Percentiles rank a stretch among this genome's conserved stretches.
These are phyloP conservation scores for Phytopythium delawarense DNA, from an alignment of 352 stramenopile genomes.

Conservation along the genomic window DNA sequence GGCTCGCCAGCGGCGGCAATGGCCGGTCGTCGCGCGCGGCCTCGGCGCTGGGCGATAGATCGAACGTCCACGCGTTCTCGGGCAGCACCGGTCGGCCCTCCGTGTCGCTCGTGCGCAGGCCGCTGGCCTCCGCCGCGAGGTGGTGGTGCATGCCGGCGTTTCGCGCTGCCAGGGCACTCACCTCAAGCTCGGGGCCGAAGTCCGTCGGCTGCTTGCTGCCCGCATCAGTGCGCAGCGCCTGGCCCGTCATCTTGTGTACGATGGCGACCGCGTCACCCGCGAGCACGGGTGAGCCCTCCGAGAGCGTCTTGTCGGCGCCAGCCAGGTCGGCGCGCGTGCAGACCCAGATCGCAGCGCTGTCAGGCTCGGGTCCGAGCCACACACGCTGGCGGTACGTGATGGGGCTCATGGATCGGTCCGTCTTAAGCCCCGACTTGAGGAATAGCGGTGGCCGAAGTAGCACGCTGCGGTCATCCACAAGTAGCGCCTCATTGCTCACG, in stretches of 20 bases:
- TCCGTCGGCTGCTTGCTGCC: slow-evolving; percentile 70
- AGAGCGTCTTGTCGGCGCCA: slow-evolving; percentile 66
- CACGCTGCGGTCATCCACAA: slow-evolving; percentile 72
- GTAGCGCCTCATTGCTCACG: slow-evolving; percentile 73
- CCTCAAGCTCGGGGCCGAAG: slow-evolving; percentile 79
- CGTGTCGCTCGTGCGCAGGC: slow-evolving; percentile 63
- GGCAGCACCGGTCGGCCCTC: slow-evolving; percentile 41
- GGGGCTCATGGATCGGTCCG: slow-evolving; percentile 79
- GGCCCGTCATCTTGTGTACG: slow-evolving; percentile 84
- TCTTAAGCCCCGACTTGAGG: slow-evolving; percentile 81
- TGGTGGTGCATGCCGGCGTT: slow-evolving; percentile 65
- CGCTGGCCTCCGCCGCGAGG: slow-evolving; percentile 47
- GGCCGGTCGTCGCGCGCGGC: slow-evolving; percentile 43
- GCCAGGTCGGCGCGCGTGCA: slow-evolving; percentile 60
- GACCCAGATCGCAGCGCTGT: slow-evolving; percentile 72
- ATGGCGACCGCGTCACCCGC: slow-evolving; percentile 52
- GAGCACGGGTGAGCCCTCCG: slow-evolving; percentile 34
- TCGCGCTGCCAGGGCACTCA: slow-evolving; percentile 42
- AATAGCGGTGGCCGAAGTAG: slow-evolving; percentile 70
- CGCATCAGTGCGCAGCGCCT: slow-evolving; percentile 45
- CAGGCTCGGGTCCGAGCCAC: slow-evolving; percentile 53
- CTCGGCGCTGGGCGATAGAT: slow-evolving; percentile 31
- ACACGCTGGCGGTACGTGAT: slow-evolving; percentile 84
- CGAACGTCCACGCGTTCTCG: slow-evolving; percentile 66
- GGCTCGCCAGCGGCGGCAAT: slow-evolving; percentile 38